These are phyloP conservation scores for Penicillium chermesinum DNA, from an alignment of 495 filamentous ascomycete genomes.

Conservation along the genomic window DNA sequence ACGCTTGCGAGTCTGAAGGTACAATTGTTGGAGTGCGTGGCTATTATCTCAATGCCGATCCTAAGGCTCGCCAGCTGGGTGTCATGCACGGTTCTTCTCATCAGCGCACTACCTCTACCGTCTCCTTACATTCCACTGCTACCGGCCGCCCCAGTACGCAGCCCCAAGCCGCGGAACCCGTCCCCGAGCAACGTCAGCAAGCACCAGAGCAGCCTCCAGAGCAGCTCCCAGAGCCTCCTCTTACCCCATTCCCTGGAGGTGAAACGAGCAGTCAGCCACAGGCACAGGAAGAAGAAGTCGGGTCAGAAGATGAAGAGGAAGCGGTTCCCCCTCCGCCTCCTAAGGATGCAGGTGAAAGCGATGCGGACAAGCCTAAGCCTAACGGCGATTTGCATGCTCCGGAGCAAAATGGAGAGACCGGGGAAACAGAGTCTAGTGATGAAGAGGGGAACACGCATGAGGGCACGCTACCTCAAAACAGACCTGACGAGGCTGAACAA, in stretches of 20 bases:
- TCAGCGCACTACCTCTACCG: slow-evolving; percentile 38
- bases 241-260: slow-evolving; percentile 42
- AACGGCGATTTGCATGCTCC: slow-evolving; percentile 18
- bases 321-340: slow-evolving; percentile 31
- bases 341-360: slow-evolving; percentile 29
- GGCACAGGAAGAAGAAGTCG: slow-evolving; percentile 27
- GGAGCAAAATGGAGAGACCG: slow-evolving; percentile 7
- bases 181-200: neutral
- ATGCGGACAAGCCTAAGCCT: slow-evolving; percentile 11
- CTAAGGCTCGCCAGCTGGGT: slow-evolving; percentile 56
- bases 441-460: slow-evolving; percentile 13
- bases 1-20: slow-evolving; percentile 88
- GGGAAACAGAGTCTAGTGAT: slow-evolving; percentile 7
- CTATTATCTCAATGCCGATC: slow-evolving; percentile 91
- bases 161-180: slow-evolving; percentile 11
- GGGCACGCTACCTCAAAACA: slow-evolving; percentile 23
- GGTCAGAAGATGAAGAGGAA: slow-evolving; percentile 26
- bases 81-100: slow-evolving; percentile 37
- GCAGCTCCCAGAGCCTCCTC: slow-evolving; percentile 26
- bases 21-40: slow-evolving; percentile 89
- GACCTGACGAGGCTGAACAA: slow-evolving; percentile 17
- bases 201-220: slow-evolving; percentile 16
- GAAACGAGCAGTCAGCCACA: slow-evolving; percentile 30
- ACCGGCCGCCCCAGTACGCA: slow-evolving; percentile 24
- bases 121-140: slow-evolving; percentile 21